phyloP scores from a whole-genome alignment of 306 rosid species.

The Rosa persica region DNA sequence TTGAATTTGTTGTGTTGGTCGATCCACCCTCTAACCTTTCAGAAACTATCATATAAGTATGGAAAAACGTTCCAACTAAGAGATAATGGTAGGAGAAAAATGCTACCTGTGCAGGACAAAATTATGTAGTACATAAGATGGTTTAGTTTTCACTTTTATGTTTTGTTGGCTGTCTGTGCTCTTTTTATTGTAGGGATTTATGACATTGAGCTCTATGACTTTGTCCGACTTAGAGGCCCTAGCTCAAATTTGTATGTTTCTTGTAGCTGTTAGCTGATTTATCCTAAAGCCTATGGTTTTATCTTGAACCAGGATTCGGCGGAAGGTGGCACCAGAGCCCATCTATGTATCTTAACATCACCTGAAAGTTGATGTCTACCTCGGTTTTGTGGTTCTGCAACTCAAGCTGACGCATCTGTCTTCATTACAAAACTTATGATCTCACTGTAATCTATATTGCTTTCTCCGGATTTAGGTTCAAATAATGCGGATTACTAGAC shows the following conservation, averaged over 20 bases:
- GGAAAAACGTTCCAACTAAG: neutral
- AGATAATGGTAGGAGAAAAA: neutral
- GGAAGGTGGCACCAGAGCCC: slow-evolving; percentile 80
- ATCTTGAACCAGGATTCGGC: slow-evolving; percentile 63
- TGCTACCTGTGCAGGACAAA: neutral
- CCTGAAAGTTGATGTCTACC: slow-evolving; percentile 1
- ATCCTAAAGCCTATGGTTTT: slow-evolving; percentile 12
- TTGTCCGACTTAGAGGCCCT: neutral
- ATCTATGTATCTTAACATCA: slow-evolving; percentile 49
- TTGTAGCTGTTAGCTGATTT: neutral
- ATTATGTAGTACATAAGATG: neutral
- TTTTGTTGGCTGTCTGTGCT: neutral
- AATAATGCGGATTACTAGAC: neutral
- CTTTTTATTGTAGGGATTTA: neutral
- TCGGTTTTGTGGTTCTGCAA: slow-evolving; percentile 2
- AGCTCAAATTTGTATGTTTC: neutral
- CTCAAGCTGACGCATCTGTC: neutral
- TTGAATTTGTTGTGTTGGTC: neutral
- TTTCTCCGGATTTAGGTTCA: neutral
- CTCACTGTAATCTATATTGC: neutral
- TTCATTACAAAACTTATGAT: neutral
- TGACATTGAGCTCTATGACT: neutral
- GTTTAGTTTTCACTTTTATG: neutral
- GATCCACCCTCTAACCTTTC: too few species aligned
- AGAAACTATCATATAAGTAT: neutral